A percentile compares a stretch with the other conserved stretches of the same genome.
Evolutionary conservation across 2,329 filamentous ascomycete species (phyloP).

Genomic region (Aspergillus tubingensis): DNA sequence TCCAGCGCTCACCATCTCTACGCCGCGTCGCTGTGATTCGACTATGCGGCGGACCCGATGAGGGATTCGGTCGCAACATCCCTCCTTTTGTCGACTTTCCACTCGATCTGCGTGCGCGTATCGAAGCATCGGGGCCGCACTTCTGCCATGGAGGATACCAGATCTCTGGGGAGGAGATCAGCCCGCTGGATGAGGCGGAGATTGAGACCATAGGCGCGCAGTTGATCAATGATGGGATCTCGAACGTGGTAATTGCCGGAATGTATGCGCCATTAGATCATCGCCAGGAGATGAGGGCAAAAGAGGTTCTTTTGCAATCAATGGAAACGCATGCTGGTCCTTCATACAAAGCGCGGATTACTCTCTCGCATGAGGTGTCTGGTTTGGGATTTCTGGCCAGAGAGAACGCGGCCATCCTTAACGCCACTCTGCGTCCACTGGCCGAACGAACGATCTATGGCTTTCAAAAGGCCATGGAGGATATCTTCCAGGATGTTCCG

Average conservation of each 20-base stretch:
- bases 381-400: slow-evolving; percentile 52
- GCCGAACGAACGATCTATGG: slow-evolving; percentile 50
- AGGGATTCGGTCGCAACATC: slow-evolving; percentile 11
- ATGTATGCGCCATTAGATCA: slow-evolving; percentile 14
- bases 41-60: slow-evolving; percentile 2
- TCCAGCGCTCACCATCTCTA: slow-evolving; percentile 23
- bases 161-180: slow-evolving; percentile 13
- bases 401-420: slow-evolving; percentile 55
- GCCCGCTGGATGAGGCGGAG: slow-evolving; percentile 5
- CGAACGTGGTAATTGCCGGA: slow-evolving; percentile 8
- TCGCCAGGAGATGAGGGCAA: not conserved
- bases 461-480: slow-evolving; percentile 50
- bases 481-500: slow-evolving; percentile 44
- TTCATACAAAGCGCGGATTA: not conserved
- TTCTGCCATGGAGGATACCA: slow-evolving; percentile 13
- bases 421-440: slow-evolving; percentile 51
- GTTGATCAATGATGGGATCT: not conserved
- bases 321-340: not conserved
- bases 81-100: slow-evolving; percentile 13
- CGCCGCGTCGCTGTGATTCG: not conserved
- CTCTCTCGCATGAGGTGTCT: slow-evolving; percentile 39
- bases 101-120: not conserved
- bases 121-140: not conserved
- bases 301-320: not conserved
- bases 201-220: not conserved